Base-by-base conservation (phyloP, 2,329 filamentous ascomycete genomes). In the Sphaerulina vaccinii region DNA sequence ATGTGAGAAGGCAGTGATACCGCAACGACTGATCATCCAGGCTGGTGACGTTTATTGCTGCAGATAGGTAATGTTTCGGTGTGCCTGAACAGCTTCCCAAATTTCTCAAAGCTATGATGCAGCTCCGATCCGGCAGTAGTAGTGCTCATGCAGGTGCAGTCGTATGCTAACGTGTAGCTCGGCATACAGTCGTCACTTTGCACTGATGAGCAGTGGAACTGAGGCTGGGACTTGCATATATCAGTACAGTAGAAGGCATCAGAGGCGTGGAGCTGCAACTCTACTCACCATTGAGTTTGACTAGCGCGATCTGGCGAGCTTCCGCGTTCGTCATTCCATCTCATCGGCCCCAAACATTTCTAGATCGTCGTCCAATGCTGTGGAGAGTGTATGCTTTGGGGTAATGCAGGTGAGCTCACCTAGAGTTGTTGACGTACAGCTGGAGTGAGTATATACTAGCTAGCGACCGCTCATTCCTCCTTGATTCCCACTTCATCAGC, bases 11-110 rank as follows among this genome's bases (percentile, higher is more conserved):
- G 27, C 36, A 15, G 45, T 48, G 5, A 48, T 40, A 3, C 36
- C 16, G 23, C 45, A 40, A 40, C 16, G 37, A 27, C 45, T 24
- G 16, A 41, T 40, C 23, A 41, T 49, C 23, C 36, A 49, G 32
- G n/a, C n/a, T 5, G 16, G 32, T 35, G 32, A 35, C 13, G 13
- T 11, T 5, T n/a, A n/a, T 15, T 6, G 32, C 16, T n/a, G 16
- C 13, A 35, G 11, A 29, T 13, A n/a, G 32, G 32, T n/a, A n/a
- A n/a, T n/a, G n/a, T n/a, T n/a, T n/a, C n/a, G n/a, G n/a, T 3
- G 13, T 3, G 2, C 8, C 27, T 8, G 8, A 13, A 29, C 27
- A 29, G 13, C 27, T 29, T 29, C 27, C 3, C 27, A 29, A 3
- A 8, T 3, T 8, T 13, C 13, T 29, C 10, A 5, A 27, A 38